Evolutionary conservation across 2,329 filamentous ascomycete species (phyloP), one percentile per base, ranked within the genome.

Genomic region (Colletotrichum sp.): DNA sequence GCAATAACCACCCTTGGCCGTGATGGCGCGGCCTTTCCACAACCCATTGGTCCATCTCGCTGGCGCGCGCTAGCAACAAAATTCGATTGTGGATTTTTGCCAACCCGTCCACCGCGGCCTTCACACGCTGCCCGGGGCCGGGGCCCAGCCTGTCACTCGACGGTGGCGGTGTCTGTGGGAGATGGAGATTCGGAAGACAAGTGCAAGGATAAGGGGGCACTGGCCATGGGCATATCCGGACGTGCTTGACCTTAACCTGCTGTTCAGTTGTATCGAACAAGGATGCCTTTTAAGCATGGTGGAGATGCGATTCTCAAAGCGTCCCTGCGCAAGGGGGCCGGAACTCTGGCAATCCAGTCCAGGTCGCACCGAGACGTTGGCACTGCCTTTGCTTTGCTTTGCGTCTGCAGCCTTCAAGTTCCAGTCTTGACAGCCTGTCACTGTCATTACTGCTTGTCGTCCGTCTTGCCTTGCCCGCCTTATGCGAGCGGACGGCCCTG

Each of bases 281-380:
- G 70, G 74, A 69, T 76, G 71, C 32, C 36, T 76, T 69, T 76
- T 69, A 76, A 76, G 71, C 74, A 76, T 76, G 74, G 70, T 76
- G 64, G 73, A 68, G 70, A 69, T 76, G 68, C 74, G 70, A 52
- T 76, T 73, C 30, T 68, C 34, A 64, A 32, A 64, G 71, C 34
- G 48, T 69, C 57, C 73, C 44, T 73, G 64, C 70, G 57, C 73
- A 52, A 73, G 32, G 48, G 34, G 64, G 26, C 34, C 55, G 26
- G 30, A 34, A 59, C 30, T 30, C 26, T 26, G 55, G 22, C 55
- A 18, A 16, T 57, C 59, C 57, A 36, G 7, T 39, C 15, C 36
- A 39, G 34, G 26, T 24, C n/a, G 39, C 30, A 62, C 28, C 30
- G 28, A 62, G 52, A 34, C 48, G 36, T 62, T n/a, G 48, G 60